A percentile compares a stretch with the other conserved stretches of the same genome.
phyloP scores from a whole-genome alignment of 371 early-diverging fungal species.

The Syncephalastrum racemosum region DNA sequence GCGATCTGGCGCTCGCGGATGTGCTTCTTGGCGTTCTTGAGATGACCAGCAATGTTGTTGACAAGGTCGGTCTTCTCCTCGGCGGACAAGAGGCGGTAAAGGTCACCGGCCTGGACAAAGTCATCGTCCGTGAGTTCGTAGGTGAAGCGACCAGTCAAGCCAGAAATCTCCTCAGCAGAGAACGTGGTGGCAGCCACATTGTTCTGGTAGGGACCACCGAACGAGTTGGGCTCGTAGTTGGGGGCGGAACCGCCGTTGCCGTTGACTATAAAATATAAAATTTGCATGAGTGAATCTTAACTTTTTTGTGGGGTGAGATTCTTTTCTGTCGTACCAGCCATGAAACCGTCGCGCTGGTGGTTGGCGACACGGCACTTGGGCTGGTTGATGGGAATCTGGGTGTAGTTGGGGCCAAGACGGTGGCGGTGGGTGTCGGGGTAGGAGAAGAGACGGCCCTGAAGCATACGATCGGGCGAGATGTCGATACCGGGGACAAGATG shows the following conservation, averaged over 20 bases:
- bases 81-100: constrained; percentile 66
- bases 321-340: constrained; percentile 29
- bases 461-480: constrained; percentile 68
- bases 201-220: constrained; percentile 58
- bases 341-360: constrained; percentile 77
- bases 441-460: constrained; percentile 78
- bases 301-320: too few relatives aligned
- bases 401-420: constrained; percentile 75
- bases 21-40: constrained; percentile 70
- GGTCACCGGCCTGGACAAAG: constrained; percentile 72
- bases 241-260: constrained; percentile 70
- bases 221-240: constrained; percentile 81
- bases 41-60: constrained; percentile 69
- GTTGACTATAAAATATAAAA: constrained; percentile 27
- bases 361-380: constrained; percentile 48
- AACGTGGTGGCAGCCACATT: constrained; percentile 46
- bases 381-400: constrained; percentile 73
- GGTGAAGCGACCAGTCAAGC: constrained; percentile 62
- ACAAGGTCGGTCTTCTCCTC: constrained; percentile 70
- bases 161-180: constrained; percentile 41
- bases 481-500: constrained; percentile 79
- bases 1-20: constrained; percentile 76
- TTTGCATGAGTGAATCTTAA: constrained; percentile 2
- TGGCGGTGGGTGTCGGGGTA: constrained; percentile 80
- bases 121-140: constrained; percentile 64